Evolutionary conservation across 352 stramenopile genomes (phyloP), one percentile per base, ranked within the genome.

Genomic region (Globisporangium paroecandrum): DNA sequence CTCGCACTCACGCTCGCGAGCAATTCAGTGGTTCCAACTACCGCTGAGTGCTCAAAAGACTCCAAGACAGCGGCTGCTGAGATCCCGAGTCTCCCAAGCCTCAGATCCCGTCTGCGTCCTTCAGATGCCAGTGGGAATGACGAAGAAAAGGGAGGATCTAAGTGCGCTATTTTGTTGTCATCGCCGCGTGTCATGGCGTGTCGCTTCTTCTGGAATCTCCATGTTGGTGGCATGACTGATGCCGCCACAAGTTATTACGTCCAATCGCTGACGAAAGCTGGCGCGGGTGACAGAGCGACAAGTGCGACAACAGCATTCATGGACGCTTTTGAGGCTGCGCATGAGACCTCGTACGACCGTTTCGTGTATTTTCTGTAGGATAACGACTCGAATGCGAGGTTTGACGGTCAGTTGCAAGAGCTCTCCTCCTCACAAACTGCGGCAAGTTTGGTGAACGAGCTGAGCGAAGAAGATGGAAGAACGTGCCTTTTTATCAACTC

Each of bases 181-280:
- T 20, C 20, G 25, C 43, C 32, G 8, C 32, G n/a, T 15, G 24
- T 64, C 5, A 66, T 72, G 7, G 58, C 69, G 0, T 69, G 67
- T 0, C 77, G 78, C 6, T 60, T 90, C 2, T 89, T 90, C 58
- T 86, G 77, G 75, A 90, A 89, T 68, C 75, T 89, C 13, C 82
- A 79, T 60, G 8, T 90, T 4, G 75, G 63, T n/a, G n/a, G 24
- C 24, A 60, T 61, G 18, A 32, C 29, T 24, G 58, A 60, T 10
- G 18, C n/a, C 15, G n/a, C 34, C 12, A 56, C 18, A 1, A 20
- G 34, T 22, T 18, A 20, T 20, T 61, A 38, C n/a, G 49, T 47
- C 4, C 58, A 65, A 43, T 34, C 55, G 15, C 59, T 71, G 34
- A 36, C 41, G 10, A 47, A 41, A 25, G 60, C 60, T 15, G 69